Base-by-base conservation (phyloP, 805 yeast species). In the Candida pseudoglaebosa region DNA sequence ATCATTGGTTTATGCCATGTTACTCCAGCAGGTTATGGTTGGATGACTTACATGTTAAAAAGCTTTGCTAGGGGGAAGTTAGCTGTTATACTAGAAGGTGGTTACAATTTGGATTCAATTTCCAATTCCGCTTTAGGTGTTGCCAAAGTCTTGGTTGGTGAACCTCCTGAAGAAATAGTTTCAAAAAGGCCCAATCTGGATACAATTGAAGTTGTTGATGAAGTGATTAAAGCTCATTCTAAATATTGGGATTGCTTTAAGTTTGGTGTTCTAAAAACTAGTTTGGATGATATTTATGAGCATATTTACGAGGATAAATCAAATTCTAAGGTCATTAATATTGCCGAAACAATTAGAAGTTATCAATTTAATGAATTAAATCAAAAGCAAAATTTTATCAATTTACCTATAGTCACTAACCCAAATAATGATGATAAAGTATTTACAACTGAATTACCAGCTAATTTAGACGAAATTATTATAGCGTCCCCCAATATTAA, bases 1-100 rank as follows among this genome's bases (percentile, higher is more conserved):
- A 82, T 88, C 42, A 86, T 93, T 46, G 99, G 99, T 8, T 95
- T 91, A 34, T 93, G 97, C 59, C 95, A 87, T 57, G 95, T 93
- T 2, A 75, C 96, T 0, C 99, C 99, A 2, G 84, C 89, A 28
- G 96, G 96, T 10, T 93, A 93, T 58, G 97, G 96, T 6, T 90
- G 89, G 46, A 89, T 93, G 96, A 86, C 97, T 3, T 95, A 89
- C 55, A 73, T 82, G 80, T 69, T 93, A 47, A 90, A 90, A 61
- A 78, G 87, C 28, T 65, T 93, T 32, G 96, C 97, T 2, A 77
- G 76, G 50, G 99, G 99, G 2, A 87, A 85, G 49, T 56, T 93
- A 33, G 85, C 95, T 34, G 96, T 89, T 4, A 84, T 88, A 4
- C 68, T 93, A 28, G 99, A 93, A 70, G 99, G 99, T 47, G 99